Evolutionary conservation across 169 alveolate species (phyloP), one percentile per base, ranked within the genome.

Genomic region (Plasmodium cynomolgi): DNA sequence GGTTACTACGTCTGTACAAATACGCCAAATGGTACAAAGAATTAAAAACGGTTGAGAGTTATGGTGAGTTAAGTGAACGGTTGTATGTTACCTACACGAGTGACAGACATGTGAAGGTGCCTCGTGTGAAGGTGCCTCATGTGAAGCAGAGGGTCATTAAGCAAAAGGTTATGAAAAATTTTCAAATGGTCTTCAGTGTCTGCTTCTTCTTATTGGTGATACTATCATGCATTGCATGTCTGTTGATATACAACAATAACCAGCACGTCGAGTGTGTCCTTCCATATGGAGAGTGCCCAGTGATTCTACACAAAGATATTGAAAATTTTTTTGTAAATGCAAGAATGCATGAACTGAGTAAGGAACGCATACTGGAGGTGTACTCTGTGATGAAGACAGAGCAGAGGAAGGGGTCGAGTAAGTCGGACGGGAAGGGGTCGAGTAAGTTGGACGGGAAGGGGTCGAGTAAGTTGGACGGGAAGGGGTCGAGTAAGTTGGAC

Each of bases 251-350:
- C 44, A 79, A 77, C 23, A 85, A 85, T 13, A 50, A 77, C 17
- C 13, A 85, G 50, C 56, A 85, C 41, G 80, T 85, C 5, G 86
- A 85, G 31, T 85, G 93, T 37, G 41, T 33, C 20, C 54, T 85
- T 31, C 77, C 80, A 6, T 85, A 50, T 31, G 71, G 73, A 50
- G 93, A 85, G 26, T 85, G 93, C 5, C 93, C 93, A 4, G 37
- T 85, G 20, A 15, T 85, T n/a, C 41, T 75, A n/a, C 93, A 85
- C 41, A 17, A 29, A n/a, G 81, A 56, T 47, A 9, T 85, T 13
- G 39, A 71, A 8, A 77, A 17, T 17, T 77, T 85, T 34, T 77
- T 85, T 31, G 41, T 33, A 20, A 85, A 68, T 56, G 56, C 17
- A 20, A 58, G 34, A 15, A 56, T 85, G 37, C 77, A 85, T 34